Evolutionary conservation across 805 yeast genomes (phyloP).

Genomic region (Priceomyces carsonii): DNA sequence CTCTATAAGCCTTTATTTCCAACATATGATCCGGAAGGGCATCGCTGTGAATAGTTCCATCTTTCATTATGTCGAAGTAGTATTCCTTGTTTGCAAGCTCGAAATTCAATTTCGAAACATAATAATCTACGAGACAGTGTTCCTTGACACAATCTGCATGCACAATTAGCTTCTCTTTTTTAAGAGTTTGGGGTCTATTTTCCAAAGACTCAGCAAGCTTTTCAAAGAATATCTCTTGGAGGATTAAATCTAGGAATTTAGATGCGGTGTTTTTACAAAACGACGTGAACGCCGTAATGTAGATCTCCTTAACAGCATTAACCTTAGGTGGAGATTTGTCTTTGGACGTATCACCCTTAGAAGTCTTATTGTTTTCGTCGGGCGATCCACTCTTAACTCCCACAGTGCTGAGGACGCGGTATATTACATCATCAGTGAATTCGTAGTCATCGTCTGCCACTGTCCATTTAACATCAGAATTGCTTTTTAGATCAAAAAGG

Average conservation of each 20-base stretch:
- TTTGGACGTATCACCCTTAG: conserved; percentile 13
- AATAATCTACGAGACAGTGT: conserved; percentile 50
- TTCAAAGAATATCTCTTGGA: conserved; percentile 15
- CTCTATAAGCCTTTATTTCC: conserved; percentile 30
- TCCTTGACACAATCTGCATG: conserved; percentile 48
- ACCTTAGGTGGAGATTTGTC: conserved; percentile 1
- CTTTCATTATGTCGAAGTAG: conserved; percentile 12
- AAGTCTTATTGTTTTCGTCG: too few relatives aligned
- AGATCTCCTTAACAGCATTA: conserved; percentile 27
- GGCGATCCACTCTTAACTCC: too few relatives aligned
- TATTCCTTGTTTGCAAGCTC: conserved; percentile 20
- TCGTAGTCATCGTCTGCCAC: conserved; percentile 16
- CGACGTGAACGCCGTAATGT: conserved; percentile 55
- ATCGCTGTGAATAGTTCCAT: conserved; percentile 14
- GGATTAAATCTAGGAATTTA: conserved; percentile 22
- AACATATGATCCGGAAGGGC: conserved; percentile 34
- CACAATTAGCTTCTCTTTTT: conserved; percentile 20
- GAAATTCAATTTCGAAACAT: conserved; percentile 42
- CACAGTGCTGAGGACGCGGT: conserved; percentile 27
- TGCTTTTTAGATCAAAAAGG: conserved; percentile 19
- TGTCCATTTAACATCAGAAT: conserved; percentile 15
- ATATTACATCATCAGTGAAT: conserved; percentile 15
- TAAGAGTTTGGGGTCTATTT: conserved; percentile 6
- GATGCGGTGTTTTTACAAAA: conserved; percentile 44
- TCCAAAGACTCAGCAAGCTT: too few relatives aligned